Evolutionary conservation across 176 grass and related monocot genomes (phyloP), one percentile per base, ranked within the genome.

Genomic region (Oryza longistaminata): DNA sequence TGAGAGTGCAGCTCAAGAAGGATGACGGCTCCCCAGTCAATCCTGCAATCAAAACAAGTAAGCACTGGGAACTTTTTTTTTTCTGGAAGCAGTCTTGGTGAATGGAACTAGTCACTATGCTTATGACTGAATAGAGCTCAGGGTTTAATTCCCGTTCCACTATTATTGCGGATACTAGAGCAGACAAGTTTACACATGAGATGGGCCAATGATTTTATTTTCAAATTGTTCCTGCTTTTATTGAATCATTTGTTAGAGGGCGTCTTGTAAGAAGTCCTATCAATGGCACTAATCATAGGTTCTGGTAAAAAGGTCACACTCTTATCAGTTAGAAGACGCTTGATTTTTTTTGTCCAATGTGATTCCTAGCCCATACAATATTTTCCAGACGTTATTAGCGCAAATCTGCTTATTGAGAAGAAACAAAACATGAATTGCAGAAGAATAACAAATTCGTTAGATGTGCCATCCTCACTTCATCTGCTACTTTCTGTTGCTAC

Each of bases 1-100:
- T 98, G 21, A 96, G 96, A 81, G 87, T 92, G 84, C 91, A 94
- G 75, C 89, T 99, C 74, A 99, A 87, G 66, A 93, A 80, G 64
- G 90, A 93, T 42, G 96, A 99, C 40, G 93, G 93, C 25, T 88
- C 96, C 58, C 80, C 86, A 15, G 80, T 71, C 81, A 99, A 96
- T 85, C 90, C 96, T 75, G 75, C 75, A 31, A 92, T 99, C 78
- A 89, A 53, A 94, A 92, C 90, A 64, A 99, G 96, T 98, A 84
- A 92, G 87, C 53, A 17, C n/a, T 40, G 24, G 42, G 34, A 35
- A 65, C 16, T 33, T 14, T 10, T 46, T 4, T 13, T 39, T 4
- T 25, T 19, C 68, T 31, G 29, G 29, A 31, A 31, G 29, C 2
- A 31, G 71, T 34, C 42, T 45, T 82, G 9, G 1, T 24, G 17